Conservation (phyloP, 1,284 basidiomycete genomes). For the Leucoagaricus sp. region DNA sequence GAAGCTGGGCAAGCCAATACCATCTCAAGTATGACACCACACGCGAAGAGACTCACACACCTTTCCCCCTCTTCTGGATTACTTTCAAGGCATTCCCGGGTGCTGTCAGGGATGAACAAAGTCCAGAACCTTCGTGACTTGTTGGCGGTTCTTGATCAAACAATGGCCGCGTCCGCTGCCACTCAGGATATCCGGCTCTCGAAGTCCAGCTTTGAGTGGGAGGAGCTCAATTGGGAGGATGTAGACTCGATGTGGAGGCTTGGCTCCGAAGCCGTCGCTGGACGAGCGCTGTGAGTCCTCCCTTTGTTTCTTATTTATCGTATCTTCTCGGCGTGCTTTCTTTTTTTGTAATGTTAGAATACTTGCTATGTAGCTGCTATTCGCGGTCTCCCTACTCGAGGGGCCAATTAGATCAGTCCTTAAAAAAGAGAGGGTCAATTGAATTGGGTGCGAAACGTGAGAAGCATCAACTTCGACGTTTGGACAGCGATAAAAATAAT, state of each 20-base stretch:
- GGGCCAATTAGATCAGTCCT: no score
- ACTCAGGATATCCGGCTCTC: neutral
- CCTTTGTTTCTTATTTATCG: neutral
- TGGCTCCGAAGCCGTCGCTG: neutral
- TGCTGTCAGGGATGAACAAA: slow-evolving; percentile 8
- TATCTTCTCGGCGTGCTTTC: no score
- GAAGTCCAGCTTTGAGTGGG: neutral
- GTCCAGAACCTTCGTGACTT: slow-evolving; percentile 7
- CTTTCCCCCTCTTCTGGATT: neutral
- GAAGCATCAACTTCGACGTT: neutral
- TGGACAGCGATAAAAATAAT: neutral
- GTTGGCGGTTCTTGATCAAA: slow-evolving; percentile 5
- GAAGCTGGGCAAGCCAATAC: no score
- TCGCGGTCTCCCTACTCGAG: no score
- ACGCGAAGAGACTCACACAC: neutral
- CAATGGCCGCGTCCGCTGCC: neutral
- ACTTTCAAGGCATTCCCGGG: neutral
- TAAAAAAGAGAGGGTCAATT: neutral
- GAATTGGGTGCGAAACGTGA: slow-evolving; percentile 1
- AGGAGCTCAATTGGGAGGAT: neutral
- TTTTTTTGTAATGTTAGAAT: neutral
- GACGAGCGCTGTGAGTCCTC: neutral
- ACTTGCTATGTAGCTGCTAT: neutral
- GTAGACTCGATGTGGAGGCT: neutral
- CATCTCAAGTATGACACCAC: no score